Conservation (phyloP, 1,139 yeast genomes). For the Eremothecium gossypii region DNA sequence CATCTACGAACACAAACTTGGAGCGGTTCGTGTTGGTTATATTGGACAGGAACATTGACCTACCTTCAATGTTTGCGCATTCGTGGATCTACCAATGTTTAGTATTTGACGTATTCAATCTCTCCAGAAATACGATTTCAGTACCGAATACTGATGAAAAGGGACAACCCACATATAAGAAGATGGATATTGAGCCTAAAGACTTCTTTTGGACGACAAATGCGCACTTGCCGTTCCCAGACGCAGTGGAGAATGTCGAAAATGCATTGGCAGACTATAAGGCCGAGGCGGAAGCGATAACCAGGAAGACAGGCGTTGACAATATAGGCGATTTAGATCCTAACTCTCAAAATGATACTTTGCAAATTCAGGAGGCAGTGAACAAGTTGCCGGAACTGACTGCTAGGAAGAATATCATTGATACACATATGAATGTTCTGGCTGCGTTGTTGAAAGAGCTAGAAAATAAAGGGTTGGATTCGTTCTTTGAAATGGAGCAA, state of each 20-base stretch:
- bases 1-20: conserved; percentile 21
- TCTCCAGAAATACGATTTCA: conserved; percentile 71
- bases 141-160: conserved; percentile 39
- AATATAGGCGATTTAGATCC: conserved; percentile 66
- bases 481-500: conserved; percentile 90
- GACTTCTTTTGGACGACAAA: conserved; percentile 89
- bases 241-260: conserved; percentile 94
- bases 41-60: conserved; percentile 80
- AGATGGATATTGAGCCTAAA: conserved; percentile 73
- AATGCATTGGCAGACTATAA: conserved; percentile 71
- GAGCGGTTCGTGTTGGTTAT: conserved; percentile 72
- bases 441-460: conserved; percentile 75
- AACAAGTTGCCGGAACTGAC: conserved; percentile 89
- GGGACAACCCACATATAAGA: conserved; percentile 35
- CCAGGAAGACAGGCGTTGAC: conserved; percentile 66
- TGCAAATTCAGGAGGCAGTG: conserved; percentile 79
- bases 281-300: conserved; percentile 76
- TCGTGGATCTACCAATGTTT: conserved; percentile 97
- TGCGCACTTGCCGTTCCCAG: conserved; percentile 88
- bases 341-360: conserved; percentile 51
- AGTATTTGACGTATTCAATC: conserved; percentile 82
- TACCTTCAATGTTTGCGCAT: conserved; percentile 90
- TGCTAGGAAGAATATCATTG: conserved; percentile 77
- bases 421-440: conserved; percentile 94
- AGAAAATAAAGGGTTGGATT: conserved; percentile 77